Evolutionary conservation across 192 early-diverging fungal species (phyloP).

Genomic region (Coemansia reversa): DNA sequence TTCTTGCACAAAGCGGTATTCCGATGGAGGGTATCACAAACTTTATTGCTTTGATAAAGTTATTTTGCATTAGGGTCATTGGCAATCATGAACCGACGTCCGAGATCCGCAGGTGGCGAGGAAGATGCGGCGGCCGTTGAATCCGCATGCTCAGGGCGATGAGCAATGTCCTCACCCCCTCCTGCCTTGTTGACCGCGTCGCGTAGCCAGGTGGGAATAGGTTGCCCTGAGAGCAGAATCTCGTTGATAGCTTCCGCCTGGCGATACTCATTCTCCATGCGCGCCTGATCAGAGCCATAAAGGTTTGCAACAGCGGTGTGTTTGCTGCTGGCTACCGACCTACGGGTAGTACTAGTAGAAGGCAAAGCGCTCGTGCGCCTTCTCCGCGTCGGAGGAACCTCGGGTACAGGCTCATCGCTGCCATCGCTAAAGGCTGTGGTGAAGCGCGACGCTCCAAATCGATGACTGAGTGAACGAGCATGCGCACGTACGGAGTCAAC

Average conservation of each 20-base stretch:
- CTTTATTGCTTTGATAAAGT: not conserved
- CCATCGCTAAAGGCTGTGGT: constrained; percentile 36
- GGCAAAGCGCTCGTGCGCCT: constrained; percentile 16
- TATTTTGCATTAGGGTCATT: constrained; percentile 8
- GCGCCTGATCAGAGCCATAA: constrained; percentile 38
- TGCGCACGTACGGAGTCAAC: constrained; percentile 32
- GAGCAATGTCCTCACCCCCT: not conserved
- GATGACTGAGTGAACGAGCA: constrained; percentile 42
- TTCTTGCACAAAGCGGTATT: not conserved
- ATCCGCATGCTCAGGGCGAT: not conserved
- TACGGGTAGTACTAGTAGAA: constrained; percentile 11
- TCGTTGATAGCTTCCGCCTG: constrained; percentile 53
- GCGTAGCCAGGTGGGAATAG: constrained; percentile 50
- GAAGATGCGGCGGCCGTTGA: not conserved
- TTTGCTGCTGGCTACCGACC: constrained; percentile 6
- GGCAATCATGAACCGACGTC: constrained; percentile 16
- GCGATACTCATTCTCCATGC: constrained; percentile 48
- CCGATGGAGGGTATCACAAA: not conserved
- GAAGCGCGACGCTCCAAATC: constrained; percentile 24
- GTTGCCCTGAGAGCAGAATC: constrained; percentile 49
- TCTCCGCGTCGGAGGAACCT: constrained; percentile 7
- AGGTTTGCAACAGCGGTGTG: constrained; percentile 12
- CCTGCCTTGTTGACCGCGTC: constrained; percentile 47
- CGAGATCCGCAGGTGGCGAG: not conserved
- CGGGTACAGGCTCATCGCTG: not conserved